phyloP scores from a whole-genome alignment of 2,329 filamentous ascomycete genomes.

The Botryotinia calthae region DNA sequence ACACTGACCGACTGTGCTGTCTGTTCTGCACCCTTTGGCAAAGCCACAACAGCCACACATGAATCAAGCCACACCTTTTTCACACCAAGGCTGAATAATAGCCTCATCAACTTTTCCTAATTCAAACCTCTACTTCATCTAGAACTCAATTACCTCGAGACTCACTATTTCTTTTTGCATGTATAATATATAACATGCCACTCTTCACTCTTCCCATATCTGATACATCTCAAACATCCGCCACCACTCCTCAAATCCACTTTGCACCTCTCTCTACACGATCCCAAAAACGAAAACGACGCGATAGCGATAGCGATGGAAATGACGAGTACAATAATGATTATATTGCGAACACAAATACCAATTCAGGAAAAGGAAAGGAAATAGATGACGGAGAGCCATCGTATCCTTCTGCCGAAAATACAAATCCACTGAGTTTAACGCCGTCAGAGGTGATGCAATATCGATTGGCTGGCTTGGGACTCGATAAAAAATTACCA shows the following conservation, averaged over 20 bases:
- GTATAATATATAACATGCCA: slow-evolving; percentile 25
- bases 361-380: neutral
- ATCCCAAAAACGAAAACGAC: slow-evolving; percentile 18
- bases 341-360: neutral
- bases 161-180: neutral
- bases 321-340: neutral
- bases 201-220: slow-evolving; percentile 33
- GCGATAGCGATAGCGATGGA: slow-evolving; percentile 2
- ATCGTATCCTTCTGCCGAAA: slow-evolving; percentile 20
- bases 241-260: slow-evolving; percentile 19
- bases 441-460: slow-evolving; percentile 52
- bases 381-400: neutral
- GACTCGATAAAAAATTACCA: slow-evolving; percentile 46
- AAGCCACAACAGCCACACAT: neutral
- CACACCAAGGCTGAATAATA: neutral
- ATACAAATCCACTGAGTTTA: slow-evolving; percentile 56
- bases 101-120: neutral
- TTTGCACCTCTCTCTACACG: slow-evolving; percentile 25
- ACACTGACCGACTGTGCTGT: too few species aligned
- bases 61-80: neutral
- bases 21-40: neutral
- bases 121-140: neutral
- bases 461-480: slow-evolving; percentile 53
- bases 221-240: slow-evolving; percentile 20
- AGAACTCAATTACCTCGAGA: neutral